phyloP scores from a whole-genome alignment of 169 alveolate genomes.

The Eimeria praecox region DNA sequence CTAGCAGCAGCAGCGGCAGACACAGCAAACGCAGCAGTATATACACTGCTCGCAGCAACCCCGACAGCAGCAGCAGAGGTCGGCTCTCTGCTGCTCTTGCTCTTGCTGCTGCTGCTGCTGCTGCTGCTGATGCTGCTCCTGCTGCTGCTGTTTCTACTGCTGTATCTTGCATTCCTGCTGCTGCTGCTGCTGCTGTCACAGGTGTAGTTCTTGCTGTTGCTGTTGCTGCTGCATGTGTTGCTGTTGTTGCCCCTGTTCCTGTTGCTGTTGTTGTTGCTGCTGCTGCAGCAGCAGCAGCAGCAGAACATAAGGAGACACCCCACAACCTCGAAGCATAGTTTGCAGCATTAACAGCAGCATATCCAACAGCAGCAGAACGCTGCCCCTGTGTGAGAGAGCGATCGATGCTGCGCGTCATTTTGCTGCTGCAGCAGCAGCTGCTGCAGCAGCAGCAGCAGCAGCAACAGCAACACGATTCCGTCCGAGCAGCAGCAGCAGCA shows the following conservation, averaged over 20 bases:
- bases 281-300: constrained; percentile 7
- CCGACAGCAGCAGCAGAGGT: not conserved
- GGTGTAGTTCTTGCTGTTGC: not conserved
- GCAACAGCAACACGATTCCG: constrained; percentile 12
- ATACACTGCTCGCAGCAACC: constrained; percentile 8
- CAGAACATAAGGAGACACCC: not conserved
- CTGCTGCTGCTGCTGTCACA: not conserved
- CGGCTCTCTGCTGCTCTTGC: not conserved
- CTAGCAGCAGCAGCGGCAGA: constrained; percentile 13
- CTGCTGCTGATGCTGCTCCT: too few relatives aligned
- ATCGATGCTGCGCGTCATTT: not conserved
- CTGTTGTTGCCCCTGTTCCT: not conserved
- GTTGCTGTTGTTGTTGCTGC: constrained; percentile 6
- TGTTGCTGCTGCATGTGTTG: too few relatives aligned
- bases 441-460: constrained; percentile 27
- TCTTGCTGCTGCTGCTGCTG: too few relatives aligned
- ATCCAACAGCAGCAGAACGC: not conserved
- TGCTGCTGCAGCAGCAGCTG: constrained; percentile 22
- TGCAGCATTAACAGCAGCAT: too few relatives aligned
- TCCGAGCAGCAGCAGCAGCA: constrained; percentile 35
- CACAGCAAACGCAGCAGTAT: not conserved
- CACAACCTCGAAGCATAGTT: not conserved
- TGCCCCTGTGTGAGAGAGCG: not conserved
- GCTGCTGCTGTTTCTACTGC: too few relatives aligned
- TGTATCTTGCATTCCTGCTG: not conserved